Base-by-base conservation (phyloP, 768 basidiomycete species). In the Chalciporus sphaerocephalus region DNA sequence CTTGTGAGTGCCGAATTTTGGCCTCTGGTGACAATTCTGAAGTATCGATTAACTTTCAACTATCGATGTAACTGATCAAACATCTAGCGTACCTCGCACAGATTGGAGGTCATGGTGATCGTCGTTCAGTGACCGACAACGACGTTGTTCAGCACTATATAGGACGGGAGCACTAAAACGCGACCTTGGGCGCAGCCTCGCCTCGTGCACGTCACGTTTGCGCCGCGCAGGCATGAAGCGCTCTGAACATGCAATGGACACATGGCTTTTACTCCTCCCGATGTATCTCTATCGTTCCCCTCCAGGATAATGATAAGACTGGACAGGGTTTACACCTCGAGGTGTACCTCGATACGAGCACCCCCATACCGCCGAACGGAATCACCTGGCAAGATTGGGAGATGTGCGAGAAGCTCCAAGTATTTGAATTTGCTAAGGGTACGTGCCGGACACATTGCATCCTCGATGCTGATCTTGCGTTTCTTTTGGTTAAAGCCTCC, bases 1-100 rank as follows among this genome's bases (percentile, higher is more conserved):
- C 15, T 69, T 71, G 64, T 81, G 79, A 21, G 71, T 70, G 39
- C 67, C 63, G 42, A 71, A 76, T 58, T 80, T 81, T n/a, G 78
- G 78, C 39, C 69, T 72, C 32, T 70, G 47, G 55, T 76, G 74
- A 55, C 82, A 85, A 35, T 71, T 71, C 82, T 83, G 43, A 23
- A 0, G 12, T 20, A 44, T 17, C 8, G 20, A 47, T 52, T 22
- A 38, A 44, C 40, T 27, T 54, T 38, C 13, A 39, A 38, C 33
- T 35, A 42, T 25, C 24, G 23, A 44, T 40, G 42, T 28, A 23
- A 12, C 23, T 4, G 45, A 30, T 21, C 35, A 51, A 12, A 38
- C 30, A 32, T 13, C 12, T 22, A 23, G 33, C 67, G 48, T 46
- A 68, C 65, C 51, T 65, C 65, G 17, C 66, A 68, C 44, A 57